A percentile compares a stretch with the other conserved stretches of the same genome.
Evolutionary conservation across 2,329 filamentous ascomycete species (phyloP).

Genomic region (Penicillium sp.): DNA sequence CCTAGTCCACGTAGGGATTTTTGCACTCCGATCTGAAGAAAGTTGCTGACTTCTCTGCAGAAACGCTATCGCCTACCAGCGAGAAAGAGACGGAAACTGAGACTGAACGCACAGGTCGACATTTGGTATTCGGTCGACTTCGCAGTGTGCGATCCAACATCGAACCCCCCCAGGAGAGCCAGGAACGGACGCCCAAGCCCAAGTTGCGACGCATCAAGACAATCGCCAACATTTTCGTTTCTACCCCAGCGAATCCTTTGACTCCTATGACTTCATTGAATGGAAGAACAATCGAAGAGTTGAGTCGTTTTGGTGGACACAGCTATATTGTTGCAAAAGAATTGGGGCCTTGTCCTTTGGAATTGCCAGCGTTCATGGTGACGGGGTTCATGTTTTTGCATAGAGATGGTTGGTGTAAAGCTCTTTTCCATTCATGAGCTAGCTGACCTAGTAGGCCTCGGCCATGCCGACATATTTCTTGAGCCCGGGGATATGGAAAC

Average conservation of each 20-base stretch:
- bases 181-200: slow-evolving; percentile 18
- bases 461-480: slow-evolving; percentile 36
- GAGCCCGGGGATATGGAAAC: slow-evolving; percentile 37
- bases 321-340: slow-evolving; percentile 38
- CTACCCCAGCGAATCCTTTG: slow-evolving; percentile 20
- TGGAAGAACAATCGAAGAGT: slow-evolving; percentile 41
- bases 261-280: slow-evolving; percentile 37
- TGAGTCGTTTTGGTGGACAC: slow-evolving; percentile 46
- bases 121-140: slow-evolving; percentile 31
- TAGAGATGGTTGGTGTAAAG: slow-evolving; percentile 14
- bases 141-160: slow-evolving; percentile 39
- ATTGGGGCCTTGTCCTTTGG: slow-evolving; percentile 40
- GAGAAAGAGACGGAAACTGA: slow-evolving; percentile 4
- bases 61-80: neutral
- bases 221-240: slow-evolving; percentile 33
- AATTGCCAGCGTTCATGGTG: slow-evolving; percentile 47
- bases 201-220: slow-evolving; percentile 43
- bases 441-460: slow-evolving; percentile 22
- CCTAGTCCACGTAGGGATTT: slow-evolving; percentile 8
- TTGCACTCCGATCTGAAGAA: neutral
- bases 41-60: neutral
- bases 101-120: slow-evolving; percentile 3
- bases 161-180: slow-evolving; percentile 22
- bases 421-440: slow-evolving; percentile 4
- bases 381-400: slow-evolving; percentile 41